Base-by-base conservation (phyloP, 2,329 filamentous ascomycete genomes). In the Alternaria arbusti region DNA sequence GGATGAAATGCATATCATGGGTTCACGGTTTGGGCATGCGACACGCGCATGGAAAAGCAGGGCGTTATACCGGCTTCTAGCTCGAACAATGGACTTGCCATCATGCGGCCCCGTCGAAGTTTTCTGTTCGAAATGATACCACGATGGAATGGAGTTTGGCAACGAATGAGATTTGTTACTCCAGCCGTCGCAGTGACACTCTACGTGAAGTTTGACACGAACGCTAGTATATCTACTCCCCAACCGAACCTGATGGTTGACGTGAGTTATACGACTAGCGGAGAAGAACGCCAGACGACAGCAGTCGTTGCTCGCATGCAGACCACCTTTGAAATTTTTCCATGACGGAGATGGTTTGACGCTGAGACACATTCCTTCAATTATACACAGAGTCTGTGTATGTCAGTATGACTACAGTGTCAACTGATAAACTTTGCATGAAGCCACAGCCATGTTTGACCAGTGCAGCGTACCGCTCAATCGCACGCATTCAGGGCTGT, bases 231-330 rank as follows among this genome's bases (percentile, higher is more conserved):
- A 97, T 97, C 93, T 91, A 91, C 92, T 90, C 89, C 88, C 90
- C 86, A 88, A 90, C 88, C 91, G 83, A 75, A 76, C 68, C 67
- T 74, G 69, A 90, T 93, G 91, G 90, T 89, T 91, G 86, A 73
- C 73, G 55, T 88, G 88, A 93, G 93, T 90, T 97, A 97, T 89
- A 97, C 91, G 89, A 89, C 87, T 94, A 88, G 93, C 93, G 92
- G 86, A 97, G 86, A 97, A 82, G 74, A 86, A 96, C 82, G 76
- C 79, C 73, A 80, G 73, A 78, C 84, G 86, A 83, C 87, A 82
- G 68, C 74, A 57, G 77, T 84, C 82, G 82, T 81, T 66, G 86
- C 91, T 94, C 85, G 85, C 90, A 90, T 89, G 91, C 92, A 95
- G 91, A 95, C 89, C 90, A 88, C 87, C 87, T 79, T 84, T 82